Evolutionary conservation across 208 protist species (phyloP), one percentile per base, ranked within the genome.

Genomic region (Herpetomonas tarakana): DNA sequence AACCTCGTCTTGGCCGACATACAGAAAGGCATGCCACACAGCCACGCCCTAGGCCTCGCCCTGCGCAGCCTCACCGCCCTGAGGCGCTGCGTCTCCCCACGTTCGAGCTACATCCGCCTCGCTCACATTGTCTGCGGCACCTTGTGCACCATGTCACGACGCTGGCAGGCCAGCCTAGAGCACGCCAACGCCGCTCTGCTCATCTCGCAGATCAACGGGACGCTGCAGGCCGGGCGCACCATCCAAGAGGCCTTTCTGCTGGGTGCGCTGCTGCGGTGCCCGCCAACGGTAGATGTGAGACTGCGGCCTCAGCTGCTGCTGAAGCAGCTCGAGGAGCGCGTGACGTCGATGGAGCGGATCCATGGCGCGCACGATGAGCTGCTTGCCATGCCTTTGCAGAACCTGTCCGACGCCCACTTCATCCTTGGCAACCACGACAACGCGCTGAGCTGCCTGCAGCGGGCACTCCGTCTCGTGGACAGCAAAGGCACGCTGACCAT

Each of bases 181-280:
- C 75, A 87, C 73, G 58, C 79, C 62, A 81, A 78, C 70, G 65
- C 76, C 16, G 80, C 80, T 2, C 65, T 83, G 54, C 49, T 71
- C 19, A 64, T 79, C 18, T 76, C 81, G 2, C 74, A 79, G 54
- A 28, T 60, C 18, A 74, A 70, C 58, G 54, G 64, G 64, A 22
- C 61, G 22, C 35, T 49, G 21, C 69, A 80, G 18, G 62, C 68
- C 18, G 52, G 62, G n/a, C 38, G 76, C 53, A 30, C 41, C 21
- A 14, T 65, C 14, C 49, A 73, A 24, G 76, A 81, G 39, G 46
- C 61, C n/a, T 62, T 68, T 19, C 71, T 87, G 52, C 18, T 87
- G 9, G 75, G 76, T 0, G 49, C 60, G 1, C 47, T 87, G 22
- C 64, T 87, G 30, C 71, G 63, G 21, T 72, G 69, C 62, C 80